Percentiles rank a stretch among this genome's conserved stretches.
Evolutionary conservation across 2,329 filamentous ascomycete genomes (phyloP).

Genomic region (Botrytis medusae): DNA sequence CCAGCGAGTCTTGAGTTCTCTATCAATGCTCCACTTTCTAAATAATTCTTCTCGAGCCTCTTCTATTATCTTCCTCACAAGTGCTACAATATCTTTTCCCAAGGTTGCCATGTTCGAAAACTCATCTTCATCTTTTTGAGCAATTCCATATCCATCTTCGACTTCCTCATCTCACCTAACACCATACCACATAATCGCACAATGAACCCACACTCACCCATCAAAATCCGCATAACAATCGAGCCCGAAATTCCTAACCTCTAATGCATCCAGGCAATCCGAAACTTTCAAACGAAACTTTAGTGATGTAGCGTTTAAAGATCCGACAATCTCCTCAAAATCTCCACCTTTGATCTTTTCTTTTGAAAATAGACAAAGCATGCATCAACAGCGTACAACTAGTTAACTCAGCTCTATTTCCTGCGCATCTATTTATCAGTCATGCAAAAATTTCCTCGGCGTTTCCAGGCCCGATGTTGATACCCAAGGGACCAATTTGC

Average conservation of each 20-base stretch:
- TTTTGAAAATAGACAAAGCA: background rate
- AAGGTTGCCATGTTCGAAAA: background rate
- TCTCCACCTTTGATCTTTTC: fast-evolving
- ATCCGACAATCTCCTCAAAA: background rate
- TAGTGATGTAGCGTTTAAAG: background rate
- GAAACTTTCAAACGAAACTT: background rate
- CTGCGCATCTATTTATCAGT: background rate
- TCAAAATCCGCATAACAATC: background rate
- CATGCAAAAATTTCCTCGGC: background rate
- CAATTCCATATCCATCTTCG: background rate
- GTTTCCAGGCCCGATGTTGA: background rate
- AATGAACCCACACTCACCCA: background rate
- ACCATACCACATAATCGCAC: background rate
- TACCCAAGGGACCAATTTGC: background rate
- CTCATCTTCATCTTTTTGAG: background rate
- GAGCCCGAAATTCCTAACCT: background rate
- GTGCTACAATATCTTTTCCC: fast-evolving
- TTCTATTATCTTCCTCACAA: background rate
- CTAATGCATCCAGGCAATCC: background rate
- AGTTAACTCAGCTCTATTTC: fast-evolving
- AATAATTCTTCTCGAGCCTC: background rate
- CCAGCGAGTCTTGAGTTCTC: background rate
- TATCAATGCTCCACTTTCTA: background rate
- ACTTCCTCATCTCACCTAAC: background rate
- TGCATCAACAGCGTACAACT: background rate